Conservation (phyloP, 2,329 filamentous ascomycete genomes). For the Arthrobotrys musiformis region DNA sequence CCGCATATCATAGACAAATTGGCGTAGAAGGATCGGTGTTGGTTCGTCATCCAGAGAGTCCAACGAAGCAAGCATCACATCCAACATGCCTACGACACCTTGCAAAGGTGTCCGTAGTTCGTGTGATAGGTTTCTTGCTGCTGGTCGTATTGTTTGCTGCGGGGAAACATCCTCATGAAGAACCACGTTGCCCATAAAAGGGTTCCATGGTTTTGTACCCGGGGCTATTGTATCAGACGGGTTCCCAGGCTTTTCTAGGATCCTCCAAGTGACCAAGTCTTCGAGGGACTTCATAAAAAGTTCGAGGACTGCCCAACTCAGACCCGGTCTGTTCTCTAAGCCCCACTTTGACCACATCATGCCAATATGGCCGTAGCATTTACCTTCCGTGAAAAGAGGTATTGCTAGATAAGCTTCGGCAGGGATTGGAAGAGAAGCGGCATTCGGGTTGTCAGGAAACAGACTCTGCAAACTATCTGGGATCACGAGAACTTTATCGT, state of each 20-base stretch:
- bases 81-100: constrained; percentile 78
- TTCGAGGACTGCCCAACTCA: constrained; percentile 75
- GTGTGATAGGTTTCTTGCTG: constrained; percentile 77
- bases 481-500: constrained; percentile 77
- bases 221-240: constrained; percentile 54
- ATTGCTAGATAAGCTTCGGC: constrained; percentile 75
- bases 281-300: constrained; percentile 76
- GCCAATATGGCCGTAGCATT: constrained; percentile 77
- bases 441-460: constrained; percentile 71
- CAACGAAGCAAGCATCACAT: constrained; percentile 76
- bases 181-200: constrained; percentile 64
- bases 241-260: constrained; percentile 67
- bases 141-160: constrained; percentile 75
- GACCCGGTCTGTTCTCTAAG: constrained; percentile 66
- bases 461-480: constrained; percentile 71
- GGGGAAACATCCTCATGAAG: constrained; percentile 70
- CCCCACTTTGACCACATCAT: constrained; percentile 76
- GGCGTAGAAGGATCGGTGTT: constrained; percentile 62
- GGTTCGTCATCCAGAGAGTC: constrained; percentile 45
- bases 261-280: constrained; percentile 71
- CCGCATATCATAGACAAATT: constrained; percentile 72
- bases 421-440: constrained; percentile 67
- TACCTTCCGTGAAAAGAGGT: constrained; percentile 73
- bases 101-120: constrained; percentile 80
- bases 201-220: constrained; percentile 59